Conservation (phyloP, 495 filamentous ascomycete species). For the Aspergillus haitiensis region DNA sequence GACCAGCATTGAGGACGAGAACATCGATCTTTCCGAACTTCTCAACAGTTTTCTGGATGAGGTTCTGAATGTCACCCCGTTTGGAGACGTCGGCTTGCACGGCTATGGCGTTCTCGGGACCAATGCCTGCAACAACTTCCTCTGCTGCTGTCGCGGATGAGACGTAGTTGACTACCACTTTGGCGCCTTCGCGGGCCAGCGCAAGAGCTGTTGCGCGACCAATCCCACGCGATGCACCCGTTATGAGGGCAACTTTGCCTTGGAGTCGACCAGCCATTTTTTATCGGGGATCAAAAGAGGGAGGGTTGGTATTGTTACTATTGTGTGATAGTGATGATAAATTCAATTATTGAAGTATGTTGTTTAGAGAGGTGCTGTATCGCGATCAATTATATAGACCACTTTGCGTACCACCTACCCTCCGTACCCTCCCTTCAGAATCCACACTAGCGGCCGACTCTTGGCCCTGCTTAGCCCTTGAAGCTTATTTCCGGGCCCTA, state of each 20-base stretch:
- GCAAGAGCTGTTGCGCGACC: not conserved
- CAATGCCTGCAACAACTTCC: constrained; percentile 53
- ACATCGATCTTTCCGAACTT: constrained; percentile 57
- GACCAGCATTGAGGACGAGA: constrained; percentile 58
- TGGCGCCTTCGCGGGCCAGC: not conserved
- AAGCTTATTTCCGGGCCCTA: too few relatives aligned
- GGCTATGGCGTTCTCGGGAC: constrained; percentile 49
- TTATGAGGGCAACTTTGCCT: not conserved
- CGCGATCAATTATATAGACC: too few relatives aligned
- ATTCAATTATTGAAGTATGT: too few relatives aligned
- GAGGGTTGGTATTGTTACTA: too few relatives aligned
- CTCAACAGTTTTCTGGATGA: constrained; percentile 41
- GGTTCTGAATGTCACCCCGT: constrained; percentile 34
- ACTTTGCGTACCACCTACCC: too few relatives aligned
- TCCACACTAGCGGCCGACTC: too few relatives aligned
- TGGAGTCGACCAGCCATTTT: too few relatives aligned
- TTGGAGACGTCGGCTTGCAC: constrained; percentile 50
- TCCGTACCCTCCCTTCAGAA: too few relatives aligned
- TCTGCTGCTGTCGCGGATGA: constrained; percentile 52
- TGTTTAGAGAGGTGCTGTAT: too few relatives aligned
- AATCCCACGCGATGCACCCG: not conserved
- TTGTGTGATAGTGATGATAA: too few relatives aligned
- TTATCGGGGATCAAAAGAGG: too few relatives aligned
- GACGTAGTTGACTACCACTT: constrained; percentile 54
- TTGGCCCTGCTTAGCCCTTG: too few relatives aligned